phyloP scores from a whole-genome alignment of 2,329 filamentous ascomycete species.

The Triangularia verruculosa region DNA sequence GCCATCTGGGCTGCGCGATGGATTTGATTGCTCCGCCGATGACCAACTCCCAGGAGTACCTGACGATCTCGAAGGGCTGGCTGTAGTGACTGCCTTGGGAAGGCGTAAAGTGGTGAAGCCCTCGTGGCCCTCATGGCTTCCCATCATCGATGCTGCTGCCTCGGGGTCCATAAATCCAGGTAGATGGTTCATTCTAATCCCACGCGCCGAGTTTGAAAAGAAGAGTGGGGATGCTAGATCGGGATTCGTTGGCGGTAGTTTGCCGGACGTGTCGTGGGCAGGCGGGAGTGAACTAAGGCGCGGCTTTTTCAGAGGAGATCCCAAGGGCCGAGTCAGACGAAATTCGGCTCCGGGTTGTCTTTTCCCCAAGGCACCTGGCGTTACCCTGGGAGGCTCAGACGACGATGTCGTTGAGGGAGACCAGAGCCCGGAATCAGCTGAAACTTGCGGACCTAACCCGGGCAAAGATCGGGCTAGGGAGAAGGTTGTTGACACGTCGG shows the following conservation, averaged over 20 bases:
- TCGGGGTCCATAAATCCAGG: slow-evolving; percentile 41
- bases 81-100: slow-evolving; percentile 49
- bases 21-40: slow-evolving; percentile 51
- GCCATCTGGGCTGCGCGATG: slow-evolving; percentile 51
- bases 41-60: slow-evolving; percentile 52
- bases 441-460: neutral
- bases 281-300: slow-evolving; percentile 45
- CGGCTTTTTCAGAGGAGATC: slow-evolving; percentile 43
- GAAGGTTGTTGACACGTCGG: slow-evolving; percentile 20
- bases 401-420: slow-evolving; percentile 6
- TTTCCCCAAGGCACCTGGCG: slow-evolving; percentile 28
- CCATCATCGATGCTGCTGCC: slow-evolving; percentile 44
- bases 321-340: slow-evolving; percentile 13
- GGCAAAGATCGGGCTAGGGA: slow-evolving; percentile 5
- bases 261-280: slow-evolving; percentile 24
- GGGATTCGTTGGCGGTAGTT: slow-evolving; percentile 9
- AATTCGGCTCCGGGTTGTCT: slow-evolving; percentile 30
- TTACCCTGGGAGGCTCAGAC: slow-evolving; percentile 12
- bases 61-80: slow-evolving; percentile 46
- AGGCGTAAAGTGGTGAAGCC: slow-evolving; percentile 54
- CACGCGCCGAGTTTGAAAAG: slow-evolving; percentile 49
- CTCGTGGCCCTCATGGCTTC: slow-evolving; percentile 44
- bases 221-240: slow-evolving; percentile 50
- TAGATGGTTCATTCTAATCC: slow-evolving; percentile 37
- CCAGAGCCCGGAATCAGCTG: slow-evolving; percentile 7